Conservation (phyloP, 495 filamentous ascomycete species). For the Neurospora pannonica region DNA sequence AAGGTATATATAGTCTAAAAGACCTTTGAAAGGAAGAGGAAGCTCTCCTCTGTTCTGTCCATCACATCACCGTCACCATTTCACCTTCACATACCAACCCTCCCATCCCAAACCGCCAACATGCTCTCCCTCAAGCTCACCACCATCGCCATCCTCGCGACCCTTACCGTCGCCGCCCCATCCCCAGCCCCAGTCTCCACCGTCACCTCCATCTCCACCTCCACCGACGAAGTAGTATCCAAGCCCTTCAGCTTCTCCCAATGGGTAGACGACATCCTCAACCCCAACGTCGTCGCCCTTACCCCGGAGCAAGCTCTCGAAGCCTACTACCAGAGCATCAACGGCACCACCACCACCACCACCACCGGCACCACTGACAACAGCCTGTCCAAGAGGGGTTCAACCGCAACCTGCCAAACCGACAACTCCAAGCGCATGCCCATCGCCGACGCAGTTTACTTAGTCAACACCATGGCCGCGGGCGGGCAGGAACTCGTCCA, state of each 20-base stretch:
- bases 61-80: not conserved
- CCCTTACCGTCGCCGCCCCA: not conserved
- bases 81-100: not conserved
- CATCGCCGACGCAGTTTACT: not conserved
- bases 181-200: not conserved
- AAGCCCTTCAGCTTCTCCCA: not conserved
- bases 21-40: not conserved
- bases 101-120: not conserved
- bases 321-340: not conserved
- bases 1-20: not conserved
- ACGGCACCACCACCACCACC: not conserved
- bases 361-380: no score
- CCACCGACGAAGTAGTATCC: not conserved
- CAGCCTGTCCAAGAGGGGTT: not conserved
- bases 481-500: not conserved
- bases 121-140: not conserved
- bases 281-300: not conserved
- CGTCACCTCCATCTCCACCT: not conserved
- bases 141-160: not conserved
- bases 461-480: not conserved
- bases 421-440: not conserved
- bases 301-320: not conserved
- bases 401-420: not conserved
- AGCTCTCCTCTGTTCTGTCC: not conserved
- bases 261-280: not conserved